Conservation (phyloP, 768 basidiomycete genomes). For the Phanerodontia chrysosporium region DNA sequence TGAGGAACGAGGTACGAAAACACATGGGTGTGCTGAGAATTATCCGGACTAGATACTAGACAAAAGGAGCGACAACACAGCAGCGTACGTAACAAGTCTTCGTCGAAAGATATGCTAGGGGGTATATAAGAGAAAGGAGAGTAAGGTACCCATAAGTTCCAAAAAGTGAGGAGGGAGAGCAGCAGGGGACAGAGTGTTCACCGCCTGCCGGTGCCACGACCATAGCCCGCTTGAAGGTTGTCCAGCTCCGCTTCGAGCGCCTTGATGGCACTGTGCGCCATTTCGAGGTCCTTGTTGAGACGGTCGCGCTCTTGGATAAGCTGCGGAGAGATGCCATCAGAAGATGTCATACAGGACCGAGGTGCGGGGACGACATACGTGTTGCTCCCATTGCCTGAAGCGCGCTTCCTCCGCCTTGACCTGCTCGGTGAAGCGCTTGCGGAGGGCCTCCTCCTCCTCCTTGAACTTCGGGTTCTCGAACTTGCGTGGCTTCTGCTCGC, state of each 20-base stretch:
- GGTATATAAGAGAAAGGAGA: constrained; percentile 1
- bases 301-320: constrained; percentile 98
- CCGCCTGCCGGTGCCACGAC: constrained; percentile 67
- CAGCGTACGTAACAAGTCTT: not conserved
- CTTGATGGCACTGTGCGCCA: constrained; percentile 90
- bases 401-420: constrained; percentile 97
- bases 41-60: not conserved
- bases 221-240: constrained; percentile 82
- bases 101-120: not conserved
- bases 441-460: constrained; percentile 95
- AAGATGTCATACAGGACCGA: not conserved
- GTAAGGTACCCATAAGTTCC: not conserved
- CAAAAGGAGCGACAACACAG: constrained; percentile 1
- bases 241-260: constrained; percentile 87
- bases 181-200: constrained; percentile 23
- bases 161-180: not conserved
- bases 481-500: constrained; percentile 98
- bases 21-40: not conserved
- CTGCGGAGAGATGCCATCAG: constrained; percentile 37
- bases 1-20: not conserved
- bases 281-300: constrained; percentile 97
- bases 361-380: constrained; percentile 55
- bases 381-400: constrained; percentile 99
- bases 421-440: constrained; percentile 98
- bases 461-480: constrained; percentile 99